Conservation (phyloP, 1,139 yeast genomes). For the Taiozyma sp. region DNA sequence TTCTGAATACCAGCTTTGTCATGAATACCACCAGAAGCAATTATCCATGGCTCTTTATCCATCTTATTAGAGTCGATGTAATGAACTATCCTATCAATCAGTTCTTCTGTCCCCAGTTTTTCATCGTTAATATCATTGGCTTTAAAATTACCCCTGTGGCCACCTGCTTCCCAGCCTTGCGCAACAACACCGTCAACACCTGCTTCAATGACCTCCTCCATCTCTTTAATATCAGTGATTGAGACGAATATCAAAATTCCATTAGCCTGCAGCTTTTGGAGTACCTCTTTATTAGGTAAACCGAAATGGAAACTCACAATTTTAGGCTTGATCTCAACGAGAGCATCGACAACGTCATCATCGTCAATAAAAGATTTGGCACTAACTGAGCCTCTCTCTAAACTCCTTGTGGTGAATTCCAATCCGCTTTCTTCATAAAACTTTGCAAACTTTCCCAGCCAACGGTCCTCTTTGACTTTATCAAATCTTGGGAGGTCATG, state of each 20-base stretch:
- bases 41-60: constrained; percentile 25
- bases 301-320: constrained; percentile 49
- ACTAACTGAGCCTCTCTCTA: constrained; percentile 17
- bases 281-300: constrained; percentile 28
- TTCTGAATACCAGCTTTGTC: constrained; percentile 25
- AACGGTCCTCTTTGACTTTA: constrained; percentile 8
- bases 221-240: constrained; percentile 39
- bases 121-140: constrained; percentile 28
- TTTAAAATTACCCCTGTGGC: constrained; percentile 44
- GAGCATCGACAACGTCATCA: constrained; percentile 19
- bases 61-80: constrained; percentile 5
- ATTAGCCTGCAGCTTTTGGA: constrained; percentile 27
- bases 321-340: constrained; percentile 26
- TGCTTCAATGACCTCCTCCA: constrained; percentile 21
- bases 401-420: neutral
- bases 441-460: constrained; percentile 17
- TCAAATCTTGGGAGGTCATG: constrained; percentile 27
- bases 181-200: constrained; percentile 38
- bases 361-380: constrained; percentile 33
- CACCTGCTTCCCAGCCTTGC: constrained; percentile 53
- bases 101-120: constrained; percentile 31
- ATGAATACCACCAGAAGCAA: constrained; percentile 45
- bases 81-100: constrained; percentile 27
- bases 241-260: constrained; percentile 36
- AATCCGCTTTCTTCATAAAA: constrained; percentile 6